Evolutionary conservation across 2,329 filamentous ascomycete species (phyloP).

Genomic region (Colletotrichum horii): DNA sequence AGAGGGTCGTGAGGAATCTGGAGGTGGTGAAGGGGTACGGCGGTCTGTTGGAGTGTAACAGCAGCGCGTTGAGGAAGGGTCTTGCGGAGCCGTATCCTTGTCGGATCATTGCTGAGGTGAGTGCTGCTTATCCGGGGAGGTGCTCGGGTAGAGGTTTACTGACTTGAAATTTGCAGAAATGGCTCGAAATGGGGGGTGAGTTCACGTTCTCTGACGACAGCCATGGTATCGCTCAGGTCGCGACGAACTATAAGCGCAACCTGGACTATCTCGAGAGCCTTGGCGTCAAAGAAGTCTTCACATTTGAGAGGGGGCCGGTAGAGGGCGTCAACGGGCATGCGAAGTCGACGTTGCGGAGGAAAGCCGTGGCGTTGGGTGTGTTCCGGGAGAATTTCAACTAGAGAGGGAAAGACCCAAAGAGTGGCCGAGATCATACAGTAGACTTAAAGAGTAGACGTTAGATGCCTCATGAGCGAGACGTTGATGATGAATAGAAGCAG

Average conservation of each 20-base stretch:
- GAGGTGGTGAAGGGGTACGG: constrained; percentile 73
- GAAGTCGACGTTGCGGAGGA: constrained; percentile 45
- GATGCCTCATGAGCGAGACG: not conserved
- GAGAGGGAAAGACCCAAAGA: not conserved
- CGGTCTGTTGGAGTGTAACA: constrained; percentile 89
- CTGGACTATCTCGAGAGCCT: constrained; percentile 73
- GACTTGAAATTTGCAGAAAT: constrained; percentile 57
- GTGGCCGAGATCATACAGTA: not conserved
- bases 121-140: constrained; percentile 25
- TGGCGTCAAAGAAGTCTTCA: constrained; percentile 69
- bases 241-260: constrained; percentile 78
- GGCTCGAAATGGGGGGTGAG: constrained; percentile 73
- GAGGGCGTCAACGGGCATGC: constrained; percentile 28
- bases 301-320: constrained; percentile 45
- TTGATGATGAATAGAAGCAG: not conserved
- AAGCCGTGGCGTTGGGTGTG: constrained; percentile 44
- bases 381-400: constrained; percentile 38
- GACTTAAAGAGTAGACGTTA: not conserved
- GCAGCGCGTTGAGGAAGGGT: constrained; percentile 85
- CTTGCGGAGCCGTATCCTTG: constrained; percentile 90
- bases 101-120: constrained; percentile 75
- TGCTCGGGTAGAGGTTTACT: not conserved
- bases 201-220: constrained; percentile 97
- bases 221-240: constrained; percentile 86
- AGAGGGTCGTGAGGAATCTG: constrained; percentile 76